These are phyloP conservation scores for Prunus armeniaca DNA, from an alignment of 306 rosid genomes.

Conservation along the genomic window DNA sequence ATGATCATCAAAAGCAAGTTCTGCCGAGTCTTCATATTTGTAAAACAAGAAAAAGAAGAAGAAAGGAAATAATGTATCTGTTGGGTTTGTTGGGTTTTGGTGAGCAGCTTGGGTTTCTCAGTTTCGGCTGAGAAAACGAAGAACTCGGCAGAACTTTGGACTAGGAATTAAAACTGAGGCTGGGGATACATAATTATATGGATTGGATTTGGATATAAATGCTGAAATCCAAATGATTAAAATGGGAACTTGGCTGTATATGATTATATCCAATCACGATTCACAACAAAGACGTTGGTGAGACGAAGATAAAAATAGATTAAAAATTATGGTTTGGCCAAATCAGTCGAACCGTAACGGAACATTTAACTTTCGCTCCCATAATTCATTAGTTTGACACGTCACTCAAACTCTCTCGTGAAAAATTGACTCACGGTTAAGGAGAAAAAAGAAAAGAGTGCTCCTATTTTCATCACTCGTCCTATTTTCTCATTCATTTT, in stretches of 20 bases:
- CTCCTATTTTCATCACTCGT: too few relatives aligned
- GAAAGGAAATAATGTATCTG: neutral
- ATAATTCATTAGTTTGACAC: neutral
- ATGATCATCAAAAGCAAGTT: slow-evolving; percentile 23
- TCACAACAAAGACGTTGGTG: neutral
- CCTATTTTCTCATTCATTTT: accelerated
- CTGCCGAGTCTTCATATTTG: slow-evolving; percentile 35
- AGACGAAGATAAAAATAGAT: neutral
- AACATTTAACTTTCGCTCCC: neutral
- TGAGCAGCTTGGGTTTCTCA: slow-evolving; percentile 2
- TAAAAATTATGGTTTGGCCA: neutral
- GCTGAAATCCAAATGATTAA: neutral
- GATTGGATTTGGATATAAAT: slow-evolving; percentile 7
- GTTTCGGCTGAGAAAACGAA: slow-evolving; percentile 47
- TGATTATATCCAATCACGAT: neutral
- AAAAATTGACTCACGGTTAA: neutral
- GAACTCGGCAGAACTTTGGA: neutral
- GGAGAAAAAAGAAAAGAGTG: neutral
- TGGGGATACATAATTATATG: neutral
- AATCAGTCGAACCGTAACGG: neutral
- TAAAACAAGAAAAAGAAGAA: neutral
- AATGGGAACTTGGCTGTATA: neutral
- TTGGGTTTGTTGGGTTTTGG: neutral
- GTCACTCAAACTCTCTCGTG: neutral
- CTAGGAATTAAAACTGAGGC: neutral